These are phyloP conservation scores for Xerocomellus dryophilus DNA, from an alignment of 768 basidiomycete genomes.

Conservation along the genomic window DNA sequence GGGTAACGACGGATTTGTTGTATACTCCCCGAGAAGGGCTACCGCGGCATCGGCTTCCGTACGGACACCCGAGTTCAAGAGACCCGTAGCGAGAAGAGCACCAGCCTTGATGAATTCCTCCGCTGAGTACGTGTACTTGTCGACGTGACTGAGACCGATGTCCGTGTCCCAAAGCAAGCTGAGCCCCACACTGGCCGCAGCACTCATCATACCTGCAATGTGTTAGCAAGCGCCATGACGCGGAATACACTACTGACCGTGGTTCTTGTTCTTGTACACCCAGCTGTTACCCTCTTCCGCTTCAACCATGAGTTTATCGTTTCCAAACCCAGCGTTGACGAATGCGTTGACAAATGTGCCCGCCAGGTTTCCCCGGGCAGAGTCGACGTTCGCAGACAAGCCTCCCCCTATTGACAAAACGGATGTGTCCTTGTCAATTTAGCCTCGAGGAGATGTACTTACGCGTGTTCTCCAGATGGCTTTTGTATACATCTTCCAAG, in stretches of 20 bases:
- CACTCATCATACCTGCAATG: conserved; percentile 84
- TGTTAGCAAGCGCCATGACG: conserved; percentile 1
- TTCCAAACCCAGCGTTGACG: conserved; percentile 97
- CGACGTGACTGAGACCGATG: conserved; percentile 87
- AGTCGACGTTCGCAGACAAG: conserved; percentile 78
- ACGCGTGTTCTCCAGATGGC: conserved; percentile 90
- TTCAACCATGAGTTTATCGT: conserved; percentile 97
- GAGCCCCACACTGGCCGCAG: conserved; percentile 90
- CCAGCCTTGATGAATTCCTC: conserved; percentile 99
- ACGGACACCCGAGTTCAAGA: conserved; percentile 84
- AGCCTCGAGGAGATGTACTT: conserved; percentile 21
- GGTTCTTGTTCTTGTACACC: conserved; percentile 99
- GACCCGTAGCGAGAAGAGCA: conserved; percentile 90
- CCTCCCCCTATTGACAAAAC: conserved; percentile 47
- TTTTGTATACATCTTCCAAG: conserved; percentile 96
- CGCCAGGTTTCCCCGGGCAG: conserved; percentile 90
- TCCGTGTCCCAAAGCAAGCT: conserved; percentile 96
- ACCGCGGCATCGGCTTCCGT: conserved; percentile 92
- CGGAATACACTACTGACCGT: conserved; percentile 52
- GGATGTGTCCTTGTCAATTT: neutral
- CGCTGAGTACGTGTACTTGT: conserved; percentile 94
- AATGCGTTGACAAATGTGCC: conserved; percentile 99
- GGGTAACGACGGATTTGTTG: conserved; percentile 79
- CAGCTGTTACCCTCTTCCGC: conserved; percentile 96
- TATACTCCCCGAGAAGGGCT: conserved; percentile 86